Base-by-base conservation (phyloP, 768 basidiomycete genomes). In the Amanita fuliginea region DNA sequence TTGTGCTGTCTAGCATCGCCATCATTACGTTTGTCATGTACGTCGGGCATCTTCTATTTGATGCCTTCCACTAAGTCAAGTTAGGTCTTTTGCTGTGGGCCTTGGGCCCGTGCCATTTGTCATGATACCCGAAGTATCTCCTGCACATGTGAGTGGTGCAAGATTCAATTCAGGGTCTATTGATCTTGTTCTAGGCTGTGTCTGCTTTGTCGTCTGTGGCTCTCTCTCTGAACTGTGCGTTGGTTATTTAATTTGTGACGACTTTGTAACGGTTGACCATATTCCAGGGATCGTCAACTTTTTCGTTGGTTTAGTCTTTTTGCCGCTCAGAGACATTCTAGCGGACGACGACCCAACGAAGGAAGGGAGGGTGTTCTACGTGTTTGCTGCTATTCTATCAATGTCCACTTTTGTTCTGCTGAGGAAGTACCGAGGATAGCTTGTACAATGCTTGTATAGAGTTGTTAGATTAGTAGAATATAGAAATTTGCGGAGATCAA, bases 31-130 rank as follows among this genome's bases (percentile, higher is more conserved):
- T 95, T 60, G 81, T 94, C 33, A 87, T 82, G 89, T 86, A 59
- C 44, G 79, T 70, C 18, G 36, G 43, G 45, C 4, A 4, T 39
- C 24, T 16, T 39, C 14, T 32, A 5, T 21, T 10, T 44, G n/a
- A 11, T 37, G 5, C 14, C 6, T 26, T 18, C 18, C 16, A n/a
- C 51, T 51, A 16, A 45, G 22, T 18, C 21, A 18, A 21, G 22
- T n/a, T 13, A 88, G 87, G 65, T 86, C 88, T 0, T 97, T 94
- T 64, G 88, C 93, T 1, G 66, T 86, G 30, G 95, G 94, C 2
- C 73, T 97, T 14, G 95, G 95, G 1, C 93, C 95, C 1, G 68
- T 97, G 30, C 94, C 95, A 0, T 98, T 93, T 60, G 80, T 98
- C 34, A 82, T 97, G 63, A 81, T 95, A 28, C 81, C 92, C 13